Conservation (phyloP, 2,329 filamentous ascomycete genomes). For the Aureobasidium sp. region DNA sequence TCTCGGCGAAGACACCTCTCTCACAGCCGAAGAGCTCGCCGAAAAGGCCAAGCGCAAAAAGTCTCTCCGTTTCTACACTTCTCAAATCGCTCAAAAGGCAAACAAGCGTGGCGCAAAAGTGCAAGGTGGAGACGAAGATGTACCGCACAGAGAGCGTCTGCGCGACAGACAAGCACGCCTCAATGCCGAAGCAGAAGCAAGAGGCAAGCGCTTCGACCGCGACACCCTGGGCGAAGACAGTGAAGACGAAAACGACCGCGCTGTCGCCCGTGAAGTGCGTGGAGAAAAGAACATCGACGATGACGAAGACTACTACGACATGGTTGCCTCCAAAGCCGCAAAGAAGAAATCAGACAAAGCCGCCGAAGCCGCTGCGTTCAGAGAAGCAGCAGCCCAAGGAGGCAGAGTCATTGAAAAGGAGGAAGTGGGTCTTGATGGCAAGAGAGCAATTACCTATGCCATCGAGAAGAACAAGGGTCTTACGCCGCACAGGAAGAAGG, state of each 20-base stretch:
- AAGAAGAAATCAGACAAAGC: slow-evolving; percentile 68
- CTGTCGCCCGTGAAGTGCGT: slow-evolving; percentile 45
- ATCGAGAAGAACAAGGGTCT: slow-evolving; percentile 98
- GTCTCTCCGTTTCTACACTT: slow-evolving; percentile 93
- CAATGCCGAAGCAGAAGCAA: slow-evolving; percentile 78
- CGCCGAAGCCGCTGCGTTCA: slow-evolving; percentile 53
- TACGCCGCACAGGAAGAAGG: slow-evolving; percentile 84
- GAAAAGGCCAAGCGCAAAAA: slow-evolving; percentile 89
- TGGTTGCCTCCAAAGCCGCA: slow-evolving; percentile 63
- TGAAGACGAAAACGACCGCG: slow-evolving; percentile 54
- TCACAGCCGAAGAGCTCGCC: slow-evolving; percentile 71
- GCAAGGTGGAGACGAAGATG: slow-evolving; percentile 71
- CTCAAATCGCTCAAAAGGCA: slow-evolving; percentile 90
- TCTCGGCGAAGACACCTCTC: slow-evolving; percentile 80
- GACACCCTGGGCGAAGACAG: slow-evolving; percentile 65
- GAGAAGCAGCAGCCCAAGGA: slow-evolving; percentile 48
- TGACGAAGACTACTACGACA: slow-evolving; percentile 80
- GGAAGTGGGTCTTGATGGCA: slow-evolving; percentile 71
- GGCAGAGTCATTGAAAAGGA: slow-evolving; percentile 60
- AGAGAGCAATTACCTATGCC: slow-evolving; percentile 84
- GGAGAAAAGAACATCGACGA: slow-evolving; percentile 36
- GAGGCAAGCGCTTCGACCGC: slow-evolving; percentile 62
- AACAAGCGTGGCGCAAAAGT: slow-evolving; percentile 72
- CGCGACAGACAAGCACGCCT: slow-evolving; percentile 79
- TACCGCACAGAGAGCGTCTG: slow-evolving; percentile 83